These are phyloP conservation scores for Geosmithia morbida DNA, from an alignment of 2,329 filamentous ascomycete species.

Conservation along the genomic window DNA sequence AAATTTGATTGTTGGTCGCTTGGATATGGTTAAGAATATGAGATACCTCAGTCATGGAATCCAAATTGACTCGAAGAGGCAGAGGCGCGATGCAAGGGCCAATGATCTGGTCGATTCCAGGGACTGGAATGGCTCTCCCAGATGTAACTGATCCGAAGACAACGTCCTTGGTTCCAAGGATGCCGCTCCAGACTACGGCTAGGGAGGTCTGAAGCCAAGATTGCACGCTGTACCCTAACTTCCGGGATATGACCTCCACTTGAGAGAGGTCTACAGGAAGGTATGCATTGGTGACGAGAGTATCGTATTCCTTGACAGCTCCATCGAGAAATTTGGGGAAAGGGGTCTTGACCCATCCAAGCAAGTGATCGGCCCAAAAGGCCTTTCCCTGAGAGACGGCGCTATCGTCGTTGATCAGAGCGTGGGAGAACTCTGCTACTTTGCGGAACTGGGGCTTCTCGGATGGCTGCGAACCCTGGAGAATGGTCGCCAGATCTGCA, in stretches of 20 bases:
- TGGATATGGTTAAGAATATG: conserved; percentile 55
- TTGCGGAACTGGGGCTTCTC: conserved; percentile 43
- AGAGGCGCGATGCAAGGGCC: conserved; percentile 70
- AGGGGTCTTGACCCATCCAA: conserved; percentile 34
- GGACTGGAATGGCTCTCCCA: conserved; percentile 59
- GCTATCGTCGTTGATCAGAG: not conserved
- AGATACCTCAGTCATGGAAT: conserved; percentile 29
- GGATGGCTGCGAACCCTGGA: conserved; percentile 15
- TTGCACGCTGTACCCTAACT: conserved; percentile 44
- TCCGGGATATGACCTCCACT: conserved; percentile 18
- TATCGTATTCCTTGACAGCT: conserved; percentile 10
- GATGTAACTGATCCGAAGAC: conserved; percentile 70
- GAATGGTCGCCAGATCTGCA: conserved; percentile 44
- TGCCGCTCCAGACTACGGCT: conserved; percentile 47
- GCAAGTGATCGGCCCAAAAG: conserved; percentile 59
- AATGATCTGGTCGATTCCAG: conserved; percentile 55
- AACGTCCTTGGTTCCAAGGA: conserved; percentile 52
- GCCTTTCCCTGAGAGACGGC: conserved; percentile 17
- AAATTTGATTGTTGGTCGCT: conserved; percentile 45
- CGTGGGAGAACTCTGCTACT: conserved; percentile 36
- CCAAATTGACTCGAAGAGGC: conserved; percentile 52
- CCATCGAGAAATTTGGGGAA: conserved; percentile 35
- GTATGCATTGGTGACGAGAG: conserved; percentile 12
- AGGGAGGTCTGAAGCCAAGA: conserved; percentile 64
- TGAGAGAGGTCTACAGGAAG: not conserved